Evolutionary conservation across 345 rosid genomes (phyloP).

Genomic region (Toxicodendron radicans): DNA sequence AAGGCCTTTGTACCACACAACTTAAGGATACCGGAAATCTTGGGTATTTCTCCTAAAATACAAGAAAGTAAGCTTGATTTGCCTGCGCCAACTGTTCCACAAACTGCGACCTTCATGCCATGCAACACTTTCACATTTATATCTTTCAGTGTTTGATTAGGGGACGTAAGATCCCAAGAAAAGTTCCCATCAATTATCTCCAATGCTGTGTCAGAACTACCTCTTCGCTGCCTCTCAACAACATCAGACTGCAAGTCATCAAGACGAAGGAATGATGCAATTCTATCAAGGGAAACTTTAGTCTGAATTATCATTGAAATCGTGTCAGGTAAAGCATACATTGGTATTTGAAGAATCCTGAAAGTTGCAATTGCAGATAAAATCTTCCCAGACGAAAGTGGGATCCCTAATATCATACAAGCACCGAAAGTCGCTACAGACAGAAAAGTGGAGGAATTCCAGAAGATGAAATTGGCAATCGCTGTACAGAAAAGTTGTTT

Average conservation of each 20-base stretch:
- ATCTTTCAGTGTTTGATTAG: slow-evolving; percentile 51
- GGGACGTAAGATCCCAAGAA: slow-evolving; percentile 53
- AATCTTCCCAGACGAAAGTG: slow-evolving; percentile 66
- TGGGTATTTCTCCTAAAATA: slow-evolving; percentile 67
- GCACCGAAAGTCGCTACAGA: slow-evolving; percentile 59
- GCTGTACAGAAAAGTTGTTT: slow-evolving; percentile 39
- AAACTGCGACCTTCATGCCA: slow-evolving; percentile 77
- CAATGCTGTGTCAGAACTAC: slow-evolving; percentile 42
- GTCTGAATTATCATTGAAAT: slow-evolving; percentile 63
- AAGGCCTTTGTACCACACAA: slow-evolving; percentile 73
- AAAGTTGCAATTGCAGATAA: slow-evolving; percentile 78
- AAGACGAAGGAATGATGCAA: slow-evolving; percentile 56
- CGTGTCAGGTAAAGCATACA: slow-evolving; percentile 65
- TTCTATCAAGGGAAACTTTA: slow-evolving; percentile 70
- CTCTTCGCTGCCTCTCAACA: slow-evolving; percentile 45
- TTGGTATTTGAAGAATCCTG: slow-evolving; percentile 56
- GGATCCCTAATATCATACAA: slow-evolving; percentile 57
- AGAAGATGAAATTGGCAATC: slow-evolving; percentile 45
- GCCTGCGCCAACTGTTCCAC: slow-evolving; percentile 78
- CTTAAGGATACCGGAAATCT: slow-evolving; percentile 56
- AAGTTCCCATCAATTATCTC: slow-evolving; percentile 54
- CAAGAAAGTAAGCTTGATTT: slow-evolving; percentile 78
- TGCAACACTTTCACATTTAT: slow-evolving; percentile 43
- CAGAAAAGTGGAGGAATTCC: slow-evolving; percentile 67
- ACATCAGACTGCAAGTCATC: slow-evolving; percentile 52